These are phyloP conservation scores for Dictyostelium firmibasis DNA, from an alignment of 78 protist genomes.

Conservation along the genomic window DNA sequence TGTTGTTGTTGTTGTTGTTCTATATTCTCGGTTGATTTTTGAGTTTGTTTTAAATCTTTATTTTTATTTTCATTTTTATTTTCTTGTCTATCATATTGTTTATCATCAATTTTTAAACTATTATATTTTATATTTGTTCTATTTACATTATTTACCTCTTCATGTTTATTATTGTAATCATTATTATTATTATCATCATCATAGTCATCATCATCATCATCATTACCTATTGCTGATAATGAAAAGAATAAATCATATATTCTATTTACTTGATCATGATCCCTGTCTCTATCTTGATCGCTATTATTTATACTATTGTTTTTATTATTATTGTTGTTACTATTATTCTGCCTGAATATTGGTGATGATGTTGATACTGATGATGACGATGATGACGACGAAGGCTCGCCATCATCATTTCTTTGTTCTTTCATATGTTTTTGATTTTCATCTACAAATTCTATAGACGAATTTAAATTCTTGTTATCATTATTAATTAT, in stretches of 20 bases:
- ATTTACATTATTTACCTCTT: background rate
- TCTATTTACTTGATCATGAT: background rate
- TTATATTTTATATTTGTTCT: background rate
- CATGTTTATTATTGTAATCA: too few species aligned
- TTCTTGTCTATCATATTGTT: background rate
- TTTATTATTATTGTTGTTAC: background rate
- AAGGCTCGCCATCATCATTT: background rate
- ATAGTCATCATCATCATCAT: background rate
- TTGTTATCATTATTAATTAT: background rate
- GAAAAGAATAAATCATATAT: slow-evolving; percentile 3
- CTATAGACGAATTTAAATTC: background rate
- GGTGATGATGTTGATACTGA: background rate
- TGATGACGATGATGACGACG: background rate
- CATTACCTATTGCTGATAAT: background rate
- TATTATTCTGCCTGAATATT: background rate
- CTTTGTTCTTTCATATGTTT: background rate
- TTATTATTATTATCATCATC: background rate
- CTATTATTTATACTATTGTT: background rate
- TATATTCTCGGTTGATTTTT: background rate
- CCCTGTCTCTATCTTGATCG: background rate
- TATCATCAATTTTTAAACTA: background rate
- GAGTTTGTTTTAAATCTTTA: background rate
- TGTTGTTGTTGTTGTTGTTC: background rate
- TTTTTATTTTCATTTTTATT: background rate
- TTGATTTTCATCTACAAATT: background rate